Conservation (phyloP, 163 green algal genomes). For the Chlamydomonas reinhardtii region DNA sequence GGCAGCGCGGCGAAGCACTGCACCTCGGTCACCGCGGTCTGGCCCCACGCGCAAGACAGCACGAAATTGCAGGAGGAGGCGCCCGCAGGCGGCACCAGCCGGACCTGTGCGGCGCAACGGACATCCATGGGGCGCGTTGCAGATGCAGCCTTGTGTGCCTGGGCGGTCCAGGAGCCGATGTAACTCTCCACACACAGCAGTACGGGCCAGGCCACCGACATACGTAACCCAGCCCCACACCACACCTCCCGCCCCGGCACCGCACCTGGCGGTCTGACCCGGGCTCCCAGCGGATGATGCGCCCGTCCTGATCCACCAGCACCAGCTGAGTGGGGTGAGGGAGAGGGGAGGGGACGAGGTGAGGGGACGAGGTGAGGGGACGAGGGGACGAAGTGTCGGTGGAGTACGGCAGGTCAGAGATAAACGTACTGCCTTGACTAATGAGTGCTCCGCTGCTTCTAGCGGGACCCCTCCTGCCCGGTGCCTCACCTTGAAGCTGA, state of each 20-base stretch:
- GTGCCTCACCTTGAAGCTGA: neutral
- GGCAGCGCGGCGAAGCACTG: neutral
- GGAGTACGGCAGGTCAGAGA: neutral
- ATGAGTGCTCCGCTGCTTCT: no score
- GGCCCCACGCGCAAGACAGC: neutral
- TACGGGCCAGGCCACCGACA: no score
- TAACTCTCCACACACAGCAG: no score
- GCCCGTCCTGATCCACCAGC: neutral
- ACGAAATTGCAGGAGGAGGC: neutral
- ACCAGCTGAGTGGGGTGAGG: neutral
- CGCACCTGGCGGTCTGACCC: neutral
- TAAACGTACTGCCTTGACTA: no score
- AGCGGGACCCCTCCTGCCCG: no score
- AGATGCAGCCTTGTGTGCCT: no score
- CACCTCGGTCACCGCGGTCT: neutral
- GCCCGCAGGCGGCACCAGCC: neutral
- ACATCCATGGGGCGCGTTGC: neutral
- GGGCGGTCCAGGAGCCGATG: no score
- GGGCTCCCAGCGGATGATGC: slow-evolving; percentile 15
- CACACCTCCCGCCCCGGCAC: no score
- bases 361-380: neutral
- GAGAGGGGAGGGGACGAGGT: neutral
- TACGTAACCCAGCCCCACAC: no score
- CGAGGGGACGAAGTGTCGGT: neutral
- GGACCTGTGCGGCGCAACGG: neutral